Percentiles rank a stretch among this genome's conserved stretches.
phyloP scores from a whole-genome alignment of 148 eudicot species.

The Pharnaceum exiguum region DNA sequence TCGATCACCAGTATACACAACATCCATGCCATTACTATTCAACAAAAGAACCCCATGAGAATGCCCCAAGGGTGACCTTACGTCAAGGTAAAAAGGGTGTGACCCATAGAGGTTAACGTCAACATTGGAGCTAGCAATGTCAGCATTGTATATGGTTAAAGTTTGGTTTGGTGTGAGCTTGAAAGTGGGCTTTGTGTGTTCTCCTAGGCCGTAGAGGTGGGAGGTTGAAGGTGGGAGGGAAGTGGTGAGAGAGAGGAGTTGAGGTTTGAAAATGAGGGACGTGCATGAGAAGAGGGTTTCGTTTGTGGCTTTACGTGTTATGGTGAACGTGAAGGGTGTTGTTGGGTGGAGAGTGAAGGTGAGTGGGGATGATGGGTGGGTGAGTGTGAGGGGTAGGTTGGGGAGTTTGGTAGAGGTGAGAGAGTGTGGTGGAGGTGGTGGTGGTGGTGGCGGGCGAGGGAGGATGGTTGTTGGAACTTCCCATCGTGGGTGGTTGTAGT shows the following conservation, averaged over 20 bases:
- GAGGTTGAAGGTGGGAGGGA: constrained; percentile 30
- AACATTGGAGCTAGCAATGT: constrained; percentile 24
- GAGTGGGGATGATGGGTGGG: constrained; percentile 50
- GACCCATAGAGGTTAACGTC: constrained; percentile 48
- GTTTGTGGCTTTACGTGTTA: constrained; percentile 50
- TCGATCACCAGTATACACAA: constrained; percentile 42
- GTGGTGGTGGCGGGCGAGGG: constrained; percentile 16
- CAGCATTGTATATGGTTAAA: constrained; percentile 46
- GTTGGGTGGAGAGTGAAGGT: constrained; percentile 60
- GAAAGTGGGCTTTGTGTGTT: constrained; percentile 40
- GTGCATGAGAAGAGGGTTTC: constrained; percentile 41
- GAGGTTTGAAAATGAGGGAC: constrained; percentile 37
- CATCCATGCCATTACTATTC: constrained; percentile 56
- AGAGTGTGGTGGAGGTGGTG: constrained; percentile 8
- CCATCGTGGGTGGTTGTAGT: constrained; percentile 37
- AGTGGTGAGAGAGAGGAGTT: constrained; percentile 38
- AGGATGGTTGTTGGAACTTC: constrained; percentile 33
- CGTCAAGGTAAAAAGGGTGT: constrained; percentile 53
- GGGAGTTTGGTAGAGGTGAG: constrained; percentile 5
- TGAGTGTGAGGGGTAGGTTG: constrained; percentile 6
- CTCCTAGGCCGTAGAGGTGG: constrained; percentile 48
- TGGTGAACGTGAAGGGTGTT: constrained; percentile 61
- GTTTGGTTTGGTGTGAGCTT: constrained; percentile 32
- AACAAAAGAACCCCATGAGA: constrained; percentile 46
- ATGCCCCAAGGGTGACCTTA: constrained; percentile 31